Conservation (phyloP, 2,329 filamentous ascomycete species). For the Torrubiella hemipterigena region DNA sequence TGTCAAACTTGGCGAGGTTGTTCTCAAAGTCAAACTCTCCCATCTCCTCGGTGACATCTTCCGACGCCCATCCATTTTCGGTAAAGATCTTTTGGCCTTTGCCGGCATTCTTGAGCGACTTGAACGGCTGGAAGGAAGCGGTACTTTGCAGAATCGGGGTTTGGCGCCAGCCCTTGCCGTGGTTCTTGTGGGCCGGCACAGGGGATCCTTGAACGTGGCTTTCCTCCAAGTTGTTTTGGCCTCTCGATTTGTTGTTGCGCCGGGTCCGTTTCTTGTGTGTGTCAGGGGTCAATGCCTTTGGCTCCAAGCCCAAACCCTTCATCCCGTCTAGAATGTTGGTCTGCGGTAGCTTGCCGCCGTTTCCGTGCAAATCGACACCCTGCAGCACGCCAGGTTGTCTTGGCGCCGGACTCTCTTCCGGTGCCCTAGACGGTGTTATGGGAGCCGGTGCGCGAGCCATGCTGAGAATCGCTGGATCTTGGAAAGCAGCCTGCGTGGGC, state of each 20-base stretch:
- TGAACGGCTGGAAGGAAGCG: slow-evolving; percentile 50
- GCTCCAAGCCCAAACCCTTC: slow-evolving; percentile 10
- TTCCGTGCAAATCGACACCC: not conserved
- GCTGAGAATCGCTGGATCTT: slow-evolving; percentile 77
- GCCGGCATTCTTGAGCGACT: slow-evolving; percentile 45
- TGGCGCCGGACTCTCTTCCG: slow-evolving; percentile 13
- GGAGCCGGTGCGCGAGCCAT: slow-evolving; percentile 34
- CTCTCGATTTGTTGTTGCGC: slow-evolving; percentile 18
- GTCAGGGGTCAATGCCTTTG: slow-evolving; percentile 10
- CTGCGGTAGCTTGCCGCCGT: not conserved
- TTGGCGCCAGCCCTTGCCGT: slow-evolving; percentile 46
- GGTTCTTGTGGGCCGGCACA: slow-evolving; percentile 12
- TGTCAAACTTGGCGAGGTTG: slow-evolving; percentile 89
- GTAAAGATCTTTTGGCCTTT: slow-evolving; percentile 29
- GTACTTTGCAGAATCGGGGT: slow-evolving; percentile 49
- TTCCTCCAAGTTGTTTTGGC: slow-evolving; percentile 11
- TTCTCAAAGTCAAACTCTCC: slow-evolving; percentile 90
- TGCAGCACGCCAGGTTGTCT: slow-evolving; percentile 11
- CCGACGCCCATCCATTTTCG: slow-evolving; percentile 86
- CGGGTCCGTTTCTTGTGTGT: slow-evolving; percentile 20
- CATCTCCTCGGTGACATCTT: slow-evolving; percentile 90
- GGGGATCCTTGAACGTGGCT: slow-evolving; percentile 14
- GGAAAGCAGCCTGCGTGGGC: slow-evolving; percentile 36
- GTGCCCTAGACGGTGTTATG: slow-evolving; percentile 12
- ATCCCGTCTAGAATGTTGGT: slow-evolving; percentile 11